phyloP scores from a whole-genome alignment of 106 monocot genomes.

The Dendrobium officinale region DNA sequence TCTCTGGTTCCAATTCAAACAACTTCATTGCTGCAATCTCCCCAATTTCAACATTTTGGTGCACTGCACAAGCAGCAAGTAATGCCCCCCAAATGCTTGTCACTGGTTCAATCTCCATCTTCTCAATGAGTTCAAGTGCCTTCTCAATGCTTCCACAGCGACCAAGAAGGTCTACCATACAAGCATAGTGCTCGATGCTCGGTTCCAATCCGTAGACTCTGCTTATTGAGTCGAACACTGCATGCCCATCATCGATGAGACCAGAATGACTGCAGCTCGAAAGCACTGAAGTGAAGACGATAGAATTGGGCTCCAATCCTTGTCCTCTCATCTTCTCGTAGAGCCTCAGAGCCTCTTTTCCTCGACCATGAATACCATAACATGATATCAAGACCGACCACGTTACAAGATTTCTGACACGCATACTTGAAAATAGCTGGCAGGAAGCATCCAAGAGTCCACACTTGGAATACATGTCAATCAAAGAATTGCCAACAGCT shows the following conservation, averaged over 20 bases:
- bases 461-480: conserved; percentile 72
- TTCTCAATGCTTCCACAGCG: conserved; percentile 34
- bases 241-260: conserved; percentile 31
- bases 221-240: conserved; percentile 32
- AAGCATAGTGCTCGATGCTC: conserved; percentile 46
- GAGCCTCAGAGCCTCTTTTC: conserved; percentile 26
- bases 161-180: conserved; percentile 55
- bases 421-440: conserved; percentile 38
- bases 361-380: conserved; percentile 44
- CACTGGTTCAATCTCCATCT: conserved; percentile 39
- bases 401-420: conserved; percentile 20
- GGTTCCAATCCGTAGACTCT: conserved; percentile 24
- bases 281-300: conserved; percentile 47
- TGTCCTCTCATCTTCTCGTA: conserved; percentile 35
- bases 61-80: conserved; percentile 42
- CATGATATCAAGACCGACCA: conserved; percentile 60
- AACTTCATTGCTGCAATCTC: conserved; percentile 48
- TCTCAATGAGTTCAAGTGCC: conserved; percentile 33
- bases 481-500: conserved; percentile 38
- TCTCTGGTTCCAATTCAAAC: conserved; percentile 41
- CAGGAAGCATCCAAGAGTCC: conserved; percentile 30
- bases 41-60: conserved; percentile 39
- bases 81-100: conserved; percentile 58
- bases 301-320: conserved; percentile 30
- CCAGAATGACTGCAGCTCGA: conserved; percentile 55